These are phyloP conservation scores for Halenospora varia DNA, from an alignment of 495 filamentous ascomycete species.

Conservation along the genomic window DNA sequence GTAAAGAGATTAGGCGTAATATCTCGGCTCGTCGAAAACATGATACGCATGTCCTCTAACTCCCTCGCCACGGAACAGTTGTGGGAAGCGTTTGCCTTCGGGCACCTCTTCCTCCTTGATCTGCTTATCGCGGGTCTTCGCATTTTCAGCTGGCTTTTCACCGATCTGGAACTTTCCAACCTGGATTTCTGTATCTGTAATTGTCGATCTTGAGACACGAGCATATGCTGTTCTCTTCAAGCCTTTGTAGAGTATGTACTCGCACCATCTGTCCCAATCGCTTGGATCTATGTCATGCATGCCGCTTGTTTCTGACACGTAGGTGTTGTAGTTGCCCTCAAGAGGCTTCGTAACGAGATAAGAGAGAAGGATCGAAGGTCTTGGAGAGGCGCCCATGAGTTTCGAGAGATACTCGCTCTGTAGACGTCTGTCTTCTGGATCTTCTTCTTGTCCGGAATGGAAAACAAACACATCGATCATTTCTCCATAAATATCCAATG, in stretches of 20 bases:
- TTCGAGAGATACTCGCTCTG: conserved; percentile 85
- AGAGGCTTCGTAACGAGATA: conserved; percentile 90
- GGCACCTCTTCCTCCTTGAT: conserved; percentile 67
- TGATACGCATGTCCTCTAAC: conserved; percentile 91
- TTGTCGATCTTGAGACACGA: conserved; percentile 79
- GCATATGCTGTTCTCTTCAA: conserved; percentile 86
- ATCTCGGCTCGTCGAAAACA: conserved; percentile 92
- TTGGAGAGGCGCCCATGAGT: conserved; percentile 77
- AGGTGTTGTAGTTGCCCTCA: conserved; percentile 95
- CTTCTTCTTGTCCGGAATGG: conserved; percentile 98
- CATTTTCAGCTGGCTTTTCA: conserved; percentile 55
- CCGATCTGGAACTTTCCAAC: conserved; percentile 94
- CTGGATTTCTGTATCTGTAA: conserved; percentile 98
- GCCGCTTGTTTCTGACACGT: conserved; percentile 77
- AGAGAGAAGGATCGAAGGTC: conserved; percentile 80
- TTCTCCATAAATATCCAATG: conserved; percentile 87
- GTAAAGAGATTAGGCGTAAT: conserved; percentile 35
- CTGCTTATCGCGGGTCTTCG: conserved; percentile 36
- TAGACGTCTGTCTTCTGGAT: conserved; percentile 85
- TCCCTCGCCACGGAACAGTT: conserved; percentile 78
- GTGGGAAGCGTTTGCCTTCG: conserved; percentile 78
- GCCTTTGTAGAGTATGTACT: conserved; percentile 95
- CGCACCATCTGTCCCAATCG: conserved; percentile 98
- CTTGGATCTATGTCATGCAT: conserved; percentile 94
- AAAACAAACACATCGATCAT: conserved; percentile 94